These are phyloP conservation scores for Russula vinacea DNA, from an alignment of 768 basidiomycete genomes.

Conservation along the genomic window DNA sequence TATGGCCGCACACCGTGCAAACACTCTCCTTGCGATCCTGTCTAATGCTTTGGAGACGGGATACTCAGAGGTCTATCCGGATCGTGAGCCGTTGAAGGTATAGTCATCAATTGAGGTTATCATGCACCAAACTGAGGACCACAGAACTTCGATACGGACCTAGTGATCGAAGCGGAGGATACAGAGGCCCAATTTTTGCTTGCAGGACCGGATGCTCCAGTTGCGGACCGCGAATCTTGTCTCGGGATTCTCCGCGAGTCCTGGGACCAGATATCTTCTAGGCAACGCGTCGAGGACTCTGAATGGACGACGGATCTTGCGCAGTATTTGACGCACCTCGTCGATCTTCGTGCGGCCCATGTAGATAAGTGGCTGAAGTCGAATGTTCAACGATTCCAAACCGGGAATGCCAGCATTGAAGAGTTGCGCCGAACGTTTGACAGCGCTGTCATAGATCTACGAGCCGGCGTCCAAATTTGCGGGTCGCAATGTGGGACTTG, in stretches of 20 bases:
- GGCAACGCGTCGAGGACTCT: slow-evolving; percentile 41
- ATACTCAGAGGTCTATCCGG: slow-evolving; percentile 44
- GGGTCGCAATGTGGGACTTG: slow-evolving; percentile 47
- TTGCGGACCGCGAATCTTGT: slow-evolving; percentile 32
- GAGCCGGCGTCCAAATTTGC: slow-evolving; percentile 49
- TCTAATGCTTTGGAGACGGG: slow-evolving; percentile 50
- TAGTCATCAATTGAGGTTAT: background rate
- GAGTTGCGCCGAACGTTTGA: slow-evolving; percentile 47
- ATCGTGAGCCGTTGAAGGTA: slow-evolving; percentile 52
- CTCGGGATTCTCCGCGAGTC: slow-evolving; percentile 32
- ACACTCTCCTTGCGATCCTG: slow-evolving; percentile 42
- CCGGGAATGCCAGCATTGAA: slow-evolving; percentile 44
- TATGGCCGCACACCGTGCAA: slow-evolving; percentile 48
- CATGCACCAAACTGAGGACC: background rate
- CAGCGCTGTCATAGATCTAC: slow-evolving; percentile 45
- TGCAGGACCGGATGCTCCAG: slow-evolving; percentile 30
- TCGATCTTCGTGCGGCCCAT: slow-evolving; percentile 45
- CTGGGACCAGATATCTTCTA: slow-evolving; percentile 38
- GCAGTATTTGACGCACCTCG: slow-evolving; percentile 41
- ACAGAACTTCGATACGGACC: slow-evolving; percentile 55
- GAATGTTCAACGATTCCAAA: slow-evolving; percentile 49
- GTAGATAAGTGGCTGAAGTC: slow-evolving; percentile 51
- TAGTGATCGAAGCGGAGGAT: slow-evolving; percentile 41
- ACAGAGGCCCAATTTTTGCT: slow-evolving; percentile 38
- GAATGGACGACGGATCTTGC: slow-evolving; percentile 45